These are phyloP conservation scores for Talaromyces funiculosus DNA, from an alignment of 2,329 filamentous ascomycete genomes.

Conservation along the genomic window DNA sequence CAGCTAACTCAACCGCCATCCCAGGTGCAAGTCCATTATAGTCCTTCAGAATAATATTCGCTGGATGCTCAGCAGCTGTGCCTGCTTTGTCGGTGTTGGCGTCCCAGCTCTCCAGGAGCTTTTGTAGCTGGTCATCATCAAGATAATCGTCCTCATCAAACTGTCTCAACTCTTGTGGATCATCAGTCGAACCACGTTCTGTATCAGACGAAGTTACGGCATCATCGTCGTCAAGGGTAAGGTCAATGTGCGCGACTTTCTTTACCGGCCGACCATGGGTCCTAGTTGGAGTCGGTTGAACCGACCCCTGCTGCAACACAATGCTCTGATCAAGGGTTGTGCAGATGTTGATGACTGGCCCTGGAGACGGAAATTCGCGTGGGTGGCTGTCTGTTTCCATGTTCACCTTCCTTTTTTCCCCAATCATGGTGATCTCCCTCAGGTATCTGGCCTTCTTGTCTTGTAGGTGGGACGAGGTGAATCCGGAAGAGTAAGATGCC, in stretches of 20 bases:
- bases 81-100: slow-evolving; percentile 10
- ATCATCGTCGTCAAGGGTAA: neutral
- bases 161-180: neutral
- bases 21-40: slow-evolving; percentile 20
- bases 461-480: neutral
- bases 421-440: neutral
- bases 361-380: neutral
- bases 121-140: slow-evolving; percentile 22
- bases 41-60: neutral
- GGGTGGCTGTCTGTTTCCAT: neutral
- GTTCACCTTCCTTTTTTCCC: neutral
- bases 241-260: neutral
- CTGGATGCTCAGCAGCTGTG: neutral
- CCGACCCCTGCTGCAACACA: neutral
- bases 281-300: neutral
- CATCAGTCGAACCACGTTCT: neutral
- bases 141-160: slow-evolving; percentile 22
- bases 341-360: neutral
- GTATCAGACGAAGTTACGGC: slow-evolving; percentile 1
- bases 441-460: neutral
- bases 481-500: neutral
- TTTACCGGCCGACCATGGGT: neutral
- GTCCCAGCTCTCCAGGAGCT: slow-evolving; percentile 17
- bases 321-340: neutral
- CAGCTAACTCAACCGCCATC: slow-evolving; percentile 33